Conservation (phyloP, 2,329 filamentous ascomycete species). For the Aspergillus uvarum region DNA sequence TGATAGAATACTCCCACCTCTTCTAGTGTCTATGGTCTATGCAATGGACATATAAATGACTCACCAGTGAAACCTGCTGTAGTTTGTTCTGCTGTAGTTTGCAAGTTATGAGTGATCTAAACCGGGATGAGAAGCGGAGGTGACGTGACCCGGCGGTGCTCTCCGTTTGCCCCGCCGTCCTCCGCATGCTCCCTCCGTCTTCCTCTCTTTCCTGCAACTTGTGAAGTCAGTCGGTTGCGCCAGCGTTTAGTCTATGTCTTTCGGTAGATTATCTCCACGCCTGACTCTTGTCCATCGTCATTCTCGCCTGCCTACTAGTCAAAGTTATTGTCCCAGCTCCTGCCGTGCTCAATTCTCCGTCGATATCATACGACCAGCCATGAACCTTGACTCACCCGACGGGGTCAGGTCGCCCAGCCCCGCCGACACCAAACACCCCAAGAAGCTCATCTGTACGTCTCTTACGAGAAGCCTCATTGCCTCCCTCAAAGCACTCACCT, state of each 20-base stretch:
- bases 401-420: neutral
- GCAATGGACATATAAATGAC: slow-evolving; percentile 13
- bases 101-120: neutral
- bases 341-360: neutral
- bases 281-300: neutral
- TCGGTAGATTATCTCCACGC: neutral
- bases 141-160: slow-evolving; percentile 4
- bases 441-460: slow-evolving; percentile 43
- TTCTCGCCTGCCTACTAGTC: neutral
- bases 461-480: too few species aligned
- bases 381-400: neutral
- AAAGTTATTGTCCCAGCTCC: neutral
- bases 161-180: slow-evolving; percentile 4
- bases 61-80: neutral
- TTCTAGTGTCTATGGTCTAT: slow-evolving; percentile 4
- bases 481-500: neutral
- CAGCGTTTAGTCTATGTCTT: neutral
- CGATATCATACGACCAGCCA: neutral
- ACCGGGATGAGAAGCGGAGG: too few species aligned
- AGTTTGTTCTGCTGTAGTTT: too few species aligned
- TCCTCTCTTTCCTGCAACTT: neutral
- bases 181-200: neutral
- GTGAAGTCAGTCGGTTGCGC: neutral
- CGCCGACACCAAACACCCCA: slow-evolving; percentile 31
- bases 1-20: slow-evolving; percentile 18